Base-by-base conservation (phyloP, 164 flowering plant species). In the Stephania japonica region DNA sequence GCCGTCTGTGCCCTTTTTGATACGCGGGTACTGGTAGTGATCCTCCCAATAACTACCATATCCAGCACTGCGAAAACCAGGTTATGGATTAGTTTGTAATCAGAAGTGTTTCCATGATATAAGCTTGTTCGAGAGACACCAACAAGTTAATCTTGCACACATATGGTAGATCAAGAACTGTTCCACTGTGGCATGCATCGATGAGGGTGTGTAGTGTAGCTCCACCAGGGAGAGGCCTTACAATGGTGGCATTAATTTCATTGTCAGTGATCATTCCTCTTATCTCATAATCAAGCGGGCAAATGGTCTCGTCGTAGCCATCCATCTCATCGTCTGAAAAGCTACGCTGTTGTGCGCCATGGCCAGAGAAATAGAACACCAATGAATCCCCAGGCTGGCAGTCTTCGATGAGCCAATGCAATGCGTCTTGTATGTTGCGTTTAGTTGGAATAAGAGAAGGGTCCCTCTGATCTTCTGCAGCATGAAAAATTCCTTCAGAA, bases 161-260 rank as follows among this genome's bases (percentile, higher is more conserved):
- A 68, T 79, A 89, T 53, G 93, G 90, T 38, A 90, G 78, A 73
- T 90, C 95, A 14, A 90, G 77, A 21, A 84, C 82, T 5, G 92
- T 90, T 53, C 95, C 95, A 75, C 91, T 89, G 65, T 91, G 91
- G 70, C 93, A 87, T 66, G 91, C 85, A 78, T 91, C 96, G 14
- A 91, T 86, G 24, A 91, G 86, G 1, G 91, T 91, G 75, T 87
- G 93, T 74, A 91, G 92, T 84, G 80, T 91, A 44, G 73, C 89
- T 11, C 93, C 93, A 38, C 1, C 69, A 25, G 90, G 90, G 26
- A 89, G 84, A 72, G 96, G 96, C 73, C 76, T 86, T 44, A 88
- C 93, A 27, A 91, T 80, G 4, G 86, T 77, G 4, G 85, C 84
- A 79, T 89, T 89, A 70, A 91, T 86, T 76, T 91, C 96, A 80